A percentile compares a stretch with the other conserved stretches of the same genome.
phyloP scores from a whole-genome alignment of 345 rosid genomes.

The Lagerstroemia speciosa region DNA sequence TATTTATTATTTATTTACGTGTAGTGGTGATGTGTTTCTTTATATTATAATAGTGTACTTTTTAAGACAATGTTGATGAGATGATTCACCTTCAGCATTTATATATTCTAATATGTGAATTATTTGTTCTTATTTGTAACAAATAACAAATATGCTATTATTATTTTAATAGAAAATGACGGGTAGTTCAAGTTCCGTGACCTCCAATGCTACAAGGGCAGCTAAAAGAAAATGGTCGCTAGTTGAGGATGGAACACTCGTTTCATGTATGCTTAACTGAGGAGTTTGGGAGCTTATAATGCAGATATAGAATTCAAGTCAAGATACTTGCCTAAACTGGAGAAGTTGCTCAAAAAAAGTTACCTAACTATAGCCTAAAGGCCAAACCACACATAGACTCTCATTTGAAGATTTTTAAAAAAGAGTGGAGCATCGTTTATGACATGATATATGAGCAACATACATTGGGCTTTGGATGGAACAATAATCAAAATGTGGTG shows the following conservation, averaged over 20 bases:
- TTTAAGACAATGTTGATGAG: no score
- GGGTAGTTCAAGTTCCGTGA: no score
- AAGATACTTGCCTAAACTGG: background rate
- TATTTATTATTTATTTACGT: background rate
- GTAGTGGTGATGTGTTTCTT: background rate
- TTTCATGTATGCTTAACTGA: background rate
- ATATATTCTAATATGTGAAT: no score
- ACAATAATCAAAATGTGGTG: no score
- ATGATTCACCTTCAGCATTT: no score
- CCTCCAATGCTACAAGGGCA: background rate
- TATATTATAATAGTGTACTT: background rate
- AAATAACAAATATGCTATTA: no score
- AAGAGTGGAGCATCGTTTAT: no score
- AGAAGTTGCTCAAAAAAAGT: background rate
- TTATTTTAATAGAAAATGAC: no score
- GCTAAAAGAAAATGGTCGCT: background rate
- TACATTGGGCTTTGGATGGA: background rate
- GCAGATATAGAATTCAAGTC: constrained; percentile 1
- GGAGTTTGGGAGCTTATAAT: background rate
- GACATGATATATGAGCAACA: background rate
- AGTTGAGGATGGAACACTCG: background rate
- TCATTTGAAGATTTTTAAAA: no score
- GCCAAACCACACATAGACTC: no score
- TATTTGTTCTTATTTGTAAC: no score
- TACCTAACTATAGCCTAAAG: background rate